These are phyloP conservation scores for Solanum rostratum DNA, from an alignment of 257 asterid species.

Conservation along the genomic window DNA sequence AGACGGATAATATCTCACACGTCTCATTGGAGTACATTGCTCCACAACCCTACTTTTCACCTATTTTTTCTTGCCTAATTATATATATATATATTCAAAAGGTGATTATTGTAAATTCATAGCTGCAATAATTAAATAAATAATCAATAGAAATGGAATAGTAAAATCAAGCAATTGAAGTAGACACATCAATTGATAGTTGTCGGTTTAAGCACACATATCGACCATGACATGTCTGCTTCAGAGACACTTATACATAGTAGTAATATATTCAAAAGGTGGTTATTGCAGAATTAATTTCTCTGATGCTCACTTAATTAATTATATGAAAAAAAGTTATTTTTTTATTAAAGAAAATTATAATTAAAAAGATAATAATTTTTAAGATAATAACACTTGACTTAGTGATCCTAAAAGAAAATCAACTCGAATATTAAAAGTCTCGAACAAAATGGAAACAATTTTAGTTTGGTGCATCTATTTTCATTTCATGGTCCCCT, in stretches of 20 bases:
- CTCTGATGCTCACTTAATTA: neutral
- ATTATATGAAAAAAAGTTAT: neutral
- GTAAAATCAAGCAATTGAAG: no score
- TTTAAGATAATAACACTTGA: neutral
- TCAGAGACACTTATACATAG: no score
- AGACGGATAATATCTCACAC: neutral
- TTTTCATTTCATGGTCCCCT: neutral
- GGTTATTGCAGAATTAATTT: neutral
- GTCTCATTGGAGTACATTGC: neutral
- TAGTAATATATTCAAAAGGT: neutral
- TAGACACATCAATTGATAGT: no score
- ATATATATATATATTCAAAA: neutral
- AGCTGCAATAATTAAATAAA: no score
- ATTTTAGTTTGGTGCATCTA: neutral
- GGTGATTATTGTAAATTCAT: no score
- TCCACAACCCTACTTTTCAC: neutral
- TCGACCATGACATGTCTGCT: no score
- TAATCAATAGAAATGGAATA: no score
- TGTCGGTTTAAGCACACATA: no score
- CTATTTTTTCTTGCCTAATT: neutral
- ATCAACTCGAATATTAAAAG: neutral
- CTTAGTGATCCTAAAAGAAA: fast-evolving
- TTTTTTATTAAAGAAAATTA: fast-evolving
- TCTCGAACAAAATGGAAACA: neutral
- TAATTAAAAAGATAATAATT: neutral